Conservation (phyloP, 1,139 yeast genomes). For the Pichia sp. region DNA sequence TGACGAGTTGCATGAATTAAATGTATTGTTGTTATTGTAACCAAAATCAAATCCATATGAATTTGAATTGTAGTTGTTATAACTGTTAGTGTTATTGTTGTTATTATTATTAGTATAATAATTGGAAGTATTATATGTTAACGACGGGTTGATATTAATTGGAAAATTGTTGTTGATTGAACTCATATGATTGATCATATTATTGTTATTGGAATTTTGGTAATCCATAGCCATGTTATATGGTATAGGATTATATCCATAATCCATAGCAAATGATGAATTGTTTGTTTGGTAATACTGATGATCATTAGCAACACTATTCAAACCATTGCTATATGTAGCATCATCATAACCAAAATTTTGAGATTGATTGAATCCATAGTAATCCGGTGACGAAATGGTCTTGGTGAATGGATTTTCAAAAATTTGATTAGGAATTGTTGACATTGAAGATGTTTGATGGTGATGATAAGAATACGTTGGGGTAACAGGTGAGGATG, state of each 20-base stretch:
- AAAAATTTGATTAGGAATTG: constrained; percentile 14
- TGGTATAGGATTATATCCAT: no score
- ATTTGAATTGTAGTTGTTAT: not conserved
- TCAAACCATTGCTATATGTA: no score
- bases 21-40: not conserved
- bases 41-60: not conserved
- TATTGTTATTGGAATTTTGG: no score
- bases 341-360: no score
- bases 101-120: not conserved
- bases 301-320: no score
- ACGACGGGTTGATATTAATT: no score
- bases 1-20: not conserved
- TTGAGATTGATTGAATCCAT: not conserved
- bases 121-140: not conserved
- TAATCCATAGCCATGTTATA: no score
- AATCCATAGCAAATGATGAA: no score
- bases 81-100: not conserved
- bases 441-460: constrained; percentile 1
- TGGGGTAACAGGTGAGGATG: not conserved
- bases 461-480: not conserved
- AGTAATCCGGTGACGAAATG: not conserved
- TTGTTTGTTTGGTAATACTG: no score
- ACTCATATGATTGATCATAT: not conserved
- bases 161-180: not conserved
- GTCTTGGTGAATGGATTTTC: constrained; percentile 19